Evolutionary conservation across 768 basidiomycete genomes (phyloP).

Genomic region (Naganishia vishniacii): DNA sequence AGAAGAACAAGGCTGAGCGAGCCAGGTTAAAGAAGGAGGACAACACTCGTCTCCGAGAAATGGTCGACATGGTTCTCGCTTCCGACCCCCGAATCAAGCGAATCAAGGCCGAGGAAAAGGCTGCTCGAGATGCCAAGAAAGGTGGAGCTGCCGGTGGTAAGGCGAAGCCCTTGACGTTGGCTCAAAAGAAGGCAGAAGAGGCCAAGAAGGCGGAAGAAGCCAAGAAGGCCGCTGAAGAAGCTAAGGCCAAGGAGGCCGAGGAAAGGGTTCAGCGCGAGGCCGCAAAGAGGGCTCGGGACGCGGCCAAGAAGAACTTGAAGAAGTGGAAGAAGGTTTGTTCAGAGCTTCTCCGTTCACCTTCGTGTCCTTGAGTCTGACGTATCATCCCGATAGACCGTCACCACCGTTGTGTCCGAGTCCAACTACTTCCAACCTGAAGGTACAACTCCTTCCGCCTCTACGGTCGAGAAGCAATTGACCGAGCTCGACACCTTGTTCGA

Average conservation of each 20-base stretch:
- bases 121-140: conserved; percentile 86
- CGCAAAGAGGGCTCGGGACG: conserved; percentile 69
- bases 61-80: conserved; percentile 77
- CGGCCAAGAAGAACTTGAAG: conserved; percentile 50
- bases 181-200: conserved; percentile 52
- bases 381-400: conserved; percentile 53
- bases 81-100: conserved; percentile 93
- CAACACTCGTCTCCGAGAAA: conserved; percentile 73
- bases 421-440: conserved; percentile 52
- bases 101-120: conserved; percentile 94
- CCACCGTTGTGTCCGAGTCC: conserved; percentile 48
- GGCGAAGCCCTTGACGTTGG: conserved; percentile 49
- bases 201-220: conserved; percentile 52
- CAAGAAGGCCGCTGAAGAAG: conserved; percentile 63
- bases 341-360: not conserved
- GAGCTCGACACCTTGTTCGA: conserved; percentile 51
- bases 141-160: conserved; percentile 38
- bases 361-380: too few relatives aligned
- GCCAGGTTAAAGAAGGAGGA: conserved; percentile 96
- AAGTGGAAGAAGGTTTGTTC: conserved; percentile 62
- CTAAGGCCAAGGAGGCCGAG: conserved; percentile 52
- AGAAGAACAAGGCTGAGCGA: conserved; percentile 98
- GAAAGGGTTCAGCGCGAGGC: conserved; percentile 49
- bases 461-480: conserved; percentile 50
- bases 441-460: conserved; percentile 45